Evolutionary conservation across 2,329 filamentous ascomycete genomes (phyloP).

Genomic region (Phialemoniopsis sp.): DNA sequence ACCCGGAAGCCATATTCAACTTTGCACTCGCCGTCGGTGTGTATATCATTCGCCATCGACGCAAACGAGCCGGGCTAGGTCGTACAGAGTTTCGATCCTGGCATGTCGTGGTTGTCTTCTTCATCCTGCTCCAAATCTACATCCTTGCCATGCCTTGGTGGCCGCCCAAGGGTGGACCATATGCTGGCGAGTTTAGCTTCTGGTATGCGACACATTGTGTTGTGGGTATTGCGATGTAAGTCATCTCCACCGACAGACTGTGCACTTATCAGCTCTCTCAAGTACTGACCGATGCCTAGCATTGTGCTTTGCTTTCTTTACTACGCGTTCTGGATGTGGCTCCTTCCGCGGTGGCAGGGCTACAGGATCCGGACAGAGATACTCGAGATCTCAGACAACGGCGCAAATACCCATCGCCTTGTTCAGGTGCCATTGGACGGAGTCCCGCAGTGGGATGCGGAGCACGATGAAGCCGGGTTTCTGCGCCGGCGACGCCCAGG

Average conservation of each 20-base stretch:
- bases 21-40: constrained; percentile 53
- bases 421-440: constrained; percentile 38
- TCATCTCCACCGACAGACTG: too few species aligned
- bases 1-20: constrained; percentile 55
- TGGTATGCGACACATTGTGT: constrained; percentile 70
- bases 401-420: constrained; percentile 40
- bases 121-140: constrained; percentile 54
- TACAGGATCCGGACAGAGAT: constrained; percentile 46
- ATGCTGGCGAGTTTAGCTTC: constrained; percentile 64
- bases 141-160: constrained; percentile 70
- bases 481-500: too few species aligned
- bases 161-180: constrained; percentile 55
- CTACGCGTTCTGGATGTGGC: constrained; percentile 42
- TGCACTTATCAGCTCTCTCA: too few species aligned
- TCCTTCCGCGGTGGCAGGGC: constrained; percentile 33
- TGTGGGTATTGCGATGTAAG: constrained; percentile 60
- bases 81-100: constrained; percentile 53
- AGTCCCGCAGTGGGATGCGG: constrained; percentile 38
- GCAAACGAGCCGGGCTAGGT: constrained; percentile 43
- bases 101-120: constrained; percentile 54
- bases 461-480: constrained; percentile 13
- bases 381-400: constrained; percentile 32
- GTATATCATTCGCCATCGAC: constrained; percentile 50
- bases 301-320: constrained; percentile 40
- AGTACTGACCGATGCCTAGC: too few species aligned